Evolutionary conservation across 1,284 basidiomycete species (phyloP), one percentile per base, ranked within the genome.

Genomic region (Puccinia novopanici): DNA sequence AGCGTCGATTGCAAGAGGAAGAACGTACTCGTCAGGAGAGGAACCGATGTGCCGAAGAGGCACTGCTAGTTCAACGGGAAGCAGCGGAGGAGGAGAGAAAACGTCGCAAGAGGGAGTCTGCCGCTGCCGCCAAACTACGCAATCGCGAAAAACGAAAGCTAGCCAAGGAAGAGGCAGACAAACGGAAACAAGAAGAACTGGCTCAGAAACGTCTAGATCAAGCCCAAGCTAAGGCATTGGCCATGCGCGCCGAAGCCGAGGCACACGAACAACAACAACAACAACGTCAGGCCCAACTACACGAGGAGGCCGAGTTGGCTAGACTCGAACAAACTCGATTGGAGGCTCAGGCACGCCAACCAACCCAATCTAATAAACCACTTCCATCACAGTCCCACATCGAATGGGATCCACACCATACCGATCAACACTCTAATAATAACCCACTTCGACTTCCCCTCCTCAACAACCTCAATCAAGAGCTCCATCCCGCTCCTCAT

Each of bases 121-220:
- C 59, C 4, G 70, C 59, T 19, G 79, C 79, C 12, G 57, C 79
- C 8, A 80, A 68, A 50, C 2, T 55, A 48, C 79, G 72, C 2
- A 54, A 45, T 30, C 45, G 71, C 10, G 79, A 80, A 55, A 80
- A 75, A 57, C 59, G 61, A 13, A 59, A 71, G 30, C 30, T 48
- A 27, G 70, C 79, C 40, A 80, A 75, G 40, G 71, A 80, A 37
- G 79, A 80, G 54, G 61, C 70, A n/a, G 59, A 70, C 27, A 52
- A 68, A 57, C 42, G 61, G 42, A 61, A 61, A 15, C 59, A 68
- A 10, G 71, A 80, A 75, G 71, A 80, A 75, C 30, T 54, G 30
- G 22, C 30, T 12, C 54, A 80, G 57, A 73, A 37, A 45, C 70
- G 59, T 24, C 50, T 48, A 6, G 77, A 79, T 22, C 52, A 65